Percentiles rank a stretch among this genome's conserved stretches.
phyloP scores from a whole-genome alignment of 2,329 filamentous ascomycete species.

The Paraphaeosphaeria sporulosa region DNA sequence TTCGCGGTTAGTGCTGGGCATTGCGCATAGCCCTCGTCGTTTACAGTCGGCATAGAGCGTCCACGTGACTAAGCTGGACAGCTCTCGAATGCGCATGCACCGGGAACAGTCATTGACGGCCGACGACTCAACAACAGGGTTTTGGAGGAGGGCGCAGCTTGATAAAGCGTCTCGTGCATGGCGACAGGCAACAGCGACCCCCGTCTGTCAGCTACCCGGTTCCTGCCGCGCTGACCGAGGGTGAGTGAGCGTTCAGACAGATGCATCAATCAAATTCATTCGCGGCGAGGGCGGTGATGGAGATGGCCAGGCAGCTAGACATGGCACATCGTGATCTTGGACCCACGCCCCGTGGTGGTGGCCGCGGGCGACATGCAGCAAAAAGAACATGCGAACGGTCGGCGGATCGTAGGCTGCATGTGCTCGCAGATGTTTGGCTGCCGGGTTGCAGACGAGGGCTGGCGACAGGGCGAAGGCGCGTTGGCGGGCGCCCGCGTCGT shows the following conservation, averaged over 20 bases:
- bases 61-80: conserved; percentile 1
- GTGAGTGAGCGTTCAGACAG: not conserved
- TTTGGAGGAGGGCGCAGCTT: not conserved
- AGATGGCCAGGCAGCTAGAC: not conserved
- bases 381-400: not conserved
- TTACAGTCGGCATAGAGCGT: conserved; percentile 1
- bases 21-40: not conserved
- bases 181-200: not conserved
- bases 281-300: not conserved
- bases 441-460: conserved; percentile 18
- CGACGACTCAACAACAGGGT: not conserved
- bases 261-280: not conserved
- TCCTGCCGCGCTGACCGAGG: conserved; percentile 1
- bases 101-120: not conserved
- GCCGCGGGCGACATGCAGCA: not conserved
- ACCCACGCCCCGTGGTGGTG: not conserved
- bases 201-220: not conserved
- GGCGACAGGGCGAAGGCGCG: conserved; percentile 27
- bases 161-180: not conserved
- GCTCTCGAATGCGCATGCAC: too few relatives aligned
- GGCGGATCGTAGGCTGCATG: not conserved
- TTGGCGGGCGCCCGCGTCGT: conserved; percentile 13
- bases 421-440: conserved; percentile 17
- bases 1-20: not conserved
- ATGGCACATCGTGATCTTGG: not conserved